Evolutionary conservation across 106 monocot species (phyloP).

Genomic region (Phalaenopsis aphrodite): DNA sequence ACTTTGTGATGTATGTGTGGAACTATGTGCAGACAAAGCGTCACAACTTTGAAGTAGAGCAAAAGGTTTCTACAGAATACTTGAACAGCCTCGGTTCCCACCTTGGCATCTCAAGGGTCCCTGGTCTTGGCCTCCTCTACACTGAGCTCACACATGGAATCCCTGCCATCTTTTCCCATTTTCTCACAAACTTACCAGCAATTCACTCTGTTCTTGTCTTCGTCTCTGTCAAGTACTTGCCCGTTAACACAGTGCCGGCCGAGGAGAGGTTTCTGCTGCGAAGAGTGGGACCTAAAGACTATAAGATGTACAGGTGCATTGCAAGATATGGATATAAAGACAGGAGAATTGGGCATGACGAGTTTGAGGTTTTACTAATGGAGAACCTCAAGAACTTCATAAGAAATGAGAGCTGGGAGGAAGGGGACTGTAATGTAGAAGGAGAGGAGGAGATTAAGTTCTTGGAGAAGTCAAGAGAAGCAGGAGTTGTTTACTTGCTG

Average conservation of each 20-base stretch:
- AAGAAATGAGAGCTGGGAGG: slow-evolving; percentile 5
- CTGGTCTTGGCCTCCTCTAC: slow-evolving; percentile 56
- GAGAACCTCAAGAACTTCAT: slow-evolving; percentile 36
- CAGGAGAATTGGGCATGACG: slow-evolving; percentile 8
- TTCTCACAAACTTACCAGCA: slow-evolving; percentile 56
- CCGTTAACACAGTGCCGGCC: slow-evolving; percentile 23
- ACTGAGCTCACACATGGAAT: slow-evolving; percentile 57
- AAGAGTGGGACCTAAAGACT: slow-evolving; percentile 13
- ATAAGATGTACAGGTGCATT: slow-evolving; percentile 22
- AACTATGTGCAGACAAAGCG: slow-evolving; percentile 49
- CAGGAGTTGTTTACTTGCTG: slow-evolving; percentile 41
- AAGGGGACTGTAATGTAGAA: slow-evolving; percentile 4
- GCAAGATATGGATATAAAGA: slow-evolving; percentile 57
- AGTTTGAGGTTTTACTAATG: slow-evolving; percentile 36
- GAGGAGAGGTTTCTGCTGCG: slow-evolving; percentile 29
- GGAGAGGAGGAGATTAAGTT: slow-evolving; percentile 13
- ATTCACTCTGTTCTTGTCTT: slow-evolving; percentile 48
- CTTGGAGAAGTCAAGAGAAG: neutral
- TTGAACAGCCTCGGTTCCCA: slow-evolving; percentile 27
- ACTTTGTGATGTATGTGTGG: slow-evolving; percentile 61
- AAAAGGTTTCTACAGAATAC: slow-evolving; percentile 41
- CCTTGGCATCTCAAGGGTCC: slow-evolving; percentile 36
- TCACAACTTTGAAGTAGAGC: slow-evolving; percentile 47
- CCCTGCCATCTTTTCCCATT: slow-evolving; percentile 64
- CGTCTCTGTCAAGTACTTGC: slow-evolving; percentile 49